These are phyloP conservation scores for Trichoderma afroharzianum DNA, from an alignment of 2,329 filamentous ascomycete genomes.

Conservation along the genomic window DNA sequence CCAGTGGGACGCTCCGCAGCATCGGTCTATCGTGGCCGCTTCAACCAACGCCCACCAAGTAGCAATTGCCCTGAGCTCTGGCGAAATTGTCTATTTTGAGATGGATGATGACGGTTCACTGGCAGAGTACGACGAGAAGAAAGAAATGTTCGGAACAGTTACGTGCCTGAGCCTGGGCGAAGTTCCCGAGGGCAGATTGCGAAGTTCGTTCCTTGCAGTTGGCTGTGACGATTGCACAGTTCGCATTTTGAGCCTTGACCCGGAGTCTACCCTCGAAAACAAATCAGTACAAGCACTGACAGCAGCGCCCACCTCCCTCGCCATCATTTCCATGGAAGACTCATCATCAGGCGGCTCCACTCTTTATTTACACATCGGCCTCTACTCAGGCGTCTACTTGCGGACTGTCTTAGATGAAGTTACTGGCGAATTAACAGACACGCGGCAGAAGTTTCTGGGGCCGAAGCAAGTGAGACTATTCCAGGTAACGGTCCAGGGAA, in stretches of 20 bases:
- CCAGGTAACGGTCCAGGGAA: slow-evolving; percentile 80
- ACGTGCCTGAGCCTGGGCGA: slow-evolving; percentile 92
- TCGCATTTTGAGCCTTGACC: slow-evolving; percentile 83
- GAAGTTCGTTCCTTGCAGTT: slow-evolving; percentile 91
- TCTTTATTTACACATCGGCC: slow-evolving; percentile 90
- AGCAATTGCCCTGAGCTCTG: slow-evolving; percentile 87
- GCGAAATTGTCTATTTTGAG: slow-evolving; percentile 97
- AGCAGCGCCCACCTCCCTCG: slow-evolving; percentile 80
- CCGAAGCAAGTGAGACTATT: slow-evolving; percentile 88
- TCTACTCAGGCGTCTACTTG: slow-evolving; percentile 93
- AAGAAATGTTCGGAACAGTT: slow-evolving; percentile 91
- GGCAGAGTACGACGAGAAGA: slow-evolving; percentile 91
- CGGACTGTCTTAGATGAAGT: slow-evolving; percentile 92
- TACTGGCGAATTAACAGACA: slow-evolving; percentile 92
- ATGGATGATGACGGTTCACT: slow-evolving; percentile 89
- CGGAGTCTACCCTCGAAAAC: slow-evolving; percentile 84
- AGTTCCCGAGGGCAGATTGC: slow-evolving; percentile 81
- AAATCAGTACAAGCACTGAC: slow-evolving; percentile 94
- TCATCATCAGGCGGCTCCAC: slow-evolving; percentile 85
- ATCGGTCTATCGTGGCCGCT: slow-evolving; percentile 91
- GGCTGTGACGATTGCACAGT: slow-evolving; percentile 97
- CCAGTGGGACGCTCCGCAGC: slow-evolving; percentile 90
- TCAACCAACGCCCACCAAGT: slow-evolving; percentile 92
- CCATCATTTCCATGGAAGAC: slow-evolving; percentile 94
- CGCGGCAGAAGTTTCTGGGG: slow-evolving; percentile 88